A percentile compares a stretch with the other conserved stretches of the same genome.
These are phyloP conservation scores for Syncephalastrum sp. DNA, from an alignment of 371 early-diverging fungal genomes.

Conservation along the genomic window DNA sequence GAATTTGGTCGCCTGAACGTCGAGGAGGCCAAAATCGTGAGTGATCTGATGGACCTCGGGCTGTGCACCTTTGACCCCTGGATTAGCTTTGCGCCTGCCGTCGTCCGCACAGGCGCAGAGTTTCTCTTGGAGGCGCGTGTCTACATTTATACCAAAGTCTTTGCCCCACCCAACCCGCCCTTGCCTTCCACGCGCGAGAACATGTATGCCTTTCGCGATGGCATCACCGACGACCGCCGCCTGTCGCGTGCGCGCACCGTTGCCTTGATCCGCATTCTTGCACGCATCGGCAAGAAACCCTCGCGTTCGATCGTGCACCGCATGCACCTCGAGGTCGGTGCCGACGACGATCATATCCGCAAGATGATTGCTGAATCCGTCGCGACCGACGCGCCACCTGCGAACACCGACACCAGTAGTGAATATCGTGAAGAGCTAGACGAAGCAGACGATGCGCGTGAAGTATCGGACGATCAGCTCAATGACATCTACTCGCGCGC, in stretches of 20 bases:
- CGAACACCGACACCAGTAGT: constrained; percentile 8
- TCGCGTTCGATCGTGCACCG: constrained; percentile 32
- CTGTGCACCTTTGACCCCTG: constrained; percentile 48
- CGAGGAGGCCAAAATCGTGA: constrained; percentile 43
- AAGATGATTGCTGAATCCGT: constrained; percentile 31
- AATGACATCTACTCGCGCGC: constrained; percentile 65
- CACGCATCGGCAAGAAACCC: constrained; percentile 38
- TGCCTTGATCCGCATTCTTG: constrained; percentile 46
- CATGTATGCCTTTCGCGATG: too few relatives aligned
- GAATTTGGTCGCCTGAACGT: constrained; percentile 51
- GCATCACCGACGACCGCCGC: constrained; percentile 18
- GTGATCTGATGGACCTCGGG: constrained; percentile 47
- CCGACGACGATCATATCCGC: constrained; percentile 19
- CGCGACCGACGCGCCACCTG: constrained; percentile 5
- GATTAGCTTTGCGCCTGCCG: constrained; percentile 34
- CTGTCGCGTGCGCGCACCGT: constrained; percentile 33
- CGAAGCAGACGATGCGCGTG: constrained; percentile 48
- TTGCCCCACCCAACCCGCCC: constrained; percentile 15
- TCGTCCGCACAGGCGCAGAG: constrained; percentile 48
- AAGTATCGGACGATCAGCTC: constrained; percentile 57
- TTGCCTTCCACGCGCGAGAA: constrained; percentile 27
- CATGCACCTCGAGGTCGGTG: constrained; percentile 16
- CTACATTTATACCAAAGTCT: constrained; percentile 35
- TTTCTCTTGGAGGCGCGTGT: constrained; percentile 45
- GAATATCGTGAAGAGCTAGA: constrained; percentile 45